Evolutionary conservation across 2,329 filamentous ascomycete genomes (phyloP).

Genomic region (Davidsoniella eucalypti): DNA sequence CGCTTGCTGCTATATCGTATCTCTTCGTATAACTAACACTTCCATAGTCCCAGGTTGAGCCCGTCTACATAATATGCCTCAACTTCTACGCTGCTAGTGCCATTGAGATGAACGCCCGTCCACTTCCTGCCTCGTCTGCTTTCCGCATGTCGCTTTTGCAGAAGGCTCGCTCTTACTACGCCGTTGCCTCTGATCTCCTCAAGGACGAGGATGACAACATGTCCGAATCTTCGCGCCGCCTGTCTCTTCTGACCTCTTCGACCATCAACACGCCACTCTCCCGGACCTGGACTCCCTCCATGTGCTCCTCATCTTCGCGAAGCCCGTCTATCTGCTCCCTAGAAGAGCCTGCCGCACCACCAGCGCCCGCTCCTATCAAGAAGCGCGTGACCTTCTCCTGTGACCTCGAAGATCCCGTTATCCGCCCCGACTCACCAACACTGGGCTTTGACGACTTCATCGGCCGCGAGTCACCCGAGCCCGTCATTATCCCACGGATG

Average conservation of each 20-base stretch:
- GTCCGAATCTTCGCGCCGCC: constrained; percentile 24
- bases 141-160: constrained; percentile 32
- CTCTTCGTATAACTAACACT: constrained; percentile 12
- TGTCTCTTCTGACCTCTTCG: constrained; percentile 21
- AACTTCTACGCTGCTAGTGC: constrained; percentile 47
- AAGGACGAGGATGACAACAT: constrained; percentile 29
- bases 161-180: constrained; percentile 36
- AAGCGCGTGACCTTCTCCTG: constrained; percentile 26
- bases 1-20: neutral
- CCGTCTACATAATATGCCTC: constrained; percentile 39
- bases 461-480: constrained; percentile 16
- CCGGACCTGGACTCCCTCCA: constrained; percentile 25
- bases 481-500: constrained; percentile 9
- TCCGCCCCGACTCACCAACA: constrained; percentile 44
- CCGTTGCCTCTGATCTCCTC: constrained; percentile 31
- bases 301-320: constrained; percentile 31
- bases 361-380: constrained; percentile 16
- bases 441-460: constrained; percentile 34
- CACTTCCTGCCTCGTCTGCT: constrained; percentile 28
- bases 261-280: constrained; percentile 32
- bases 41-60: constrained; percentile 26
- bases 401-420: constrained; percentile 26
- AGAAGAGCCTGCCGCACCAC: constrained; percentile 17
- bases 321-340: constrained; percentile 27
- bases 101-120: constrained; percentile 37